phyloP scores from a whole-genome alignment of 768 basidiomycete species.

The Termitomyces eurrhizus region DNA sequence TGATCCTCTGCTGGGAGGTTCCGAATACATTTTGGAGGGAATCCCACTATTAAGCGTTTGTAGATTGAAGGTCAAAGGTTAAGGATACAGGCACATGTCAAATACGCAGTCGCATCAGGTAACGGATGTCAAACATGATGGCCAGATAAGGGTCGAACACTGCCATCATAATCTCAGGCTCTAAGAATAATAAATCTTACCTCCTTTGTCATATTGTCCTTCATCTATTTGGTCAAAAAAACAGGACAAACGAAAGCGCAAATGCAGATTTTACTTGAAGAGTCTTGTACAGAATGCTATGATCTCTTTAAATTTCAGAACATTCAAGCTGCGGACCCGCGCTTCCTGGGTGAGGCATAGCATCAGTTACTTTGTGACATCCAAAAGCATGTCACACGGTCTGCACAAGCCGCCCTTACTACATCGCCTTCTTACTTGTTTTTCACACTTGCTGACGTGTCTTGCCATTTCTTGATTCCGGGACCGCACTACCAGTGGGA shows the following conservation, averaged over 20 bases:
- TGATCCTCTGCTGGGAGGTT: conserved; percentile 15
- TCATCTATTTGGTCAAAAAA: not conserved
- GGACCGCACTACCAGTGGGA: not conserved
- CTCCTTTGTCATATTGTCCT: not conserved
- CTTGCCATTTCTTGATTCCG: not conserved
- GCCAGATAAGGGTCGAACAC: not conserved
- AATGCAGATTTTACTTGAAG: not conserved
- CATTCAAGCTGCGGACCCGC: not conserved
- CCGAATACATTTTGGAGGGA: conserved; percentile 3
- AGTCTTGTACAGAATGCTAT: no score
- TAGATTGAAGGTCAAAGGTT: not conserved
- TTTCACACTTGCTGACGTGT: no score
- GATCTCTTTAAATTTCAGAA: not conserved
- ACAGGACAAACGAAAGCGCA: not conserved
- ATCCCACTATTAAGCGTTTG: not conserved
- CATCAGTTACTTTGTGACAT: not conserved
- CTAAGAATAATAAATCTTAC: not conserved
- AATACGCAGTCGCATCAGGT: not conserved
- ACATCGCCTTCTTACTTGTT: not conserved
- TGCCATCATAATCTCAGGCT: not conserved
- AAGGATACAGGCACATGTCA: not conserved
- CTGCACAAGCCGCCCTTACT: no score
- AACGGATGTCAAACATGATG: not conserved
- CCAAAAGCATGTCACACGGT: no score
- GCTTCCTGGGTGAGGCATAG: not conserved